Conservation (phyloP, 2,329 filamentous ascomycete species). For the Bipolaris gigantea region DNA sequence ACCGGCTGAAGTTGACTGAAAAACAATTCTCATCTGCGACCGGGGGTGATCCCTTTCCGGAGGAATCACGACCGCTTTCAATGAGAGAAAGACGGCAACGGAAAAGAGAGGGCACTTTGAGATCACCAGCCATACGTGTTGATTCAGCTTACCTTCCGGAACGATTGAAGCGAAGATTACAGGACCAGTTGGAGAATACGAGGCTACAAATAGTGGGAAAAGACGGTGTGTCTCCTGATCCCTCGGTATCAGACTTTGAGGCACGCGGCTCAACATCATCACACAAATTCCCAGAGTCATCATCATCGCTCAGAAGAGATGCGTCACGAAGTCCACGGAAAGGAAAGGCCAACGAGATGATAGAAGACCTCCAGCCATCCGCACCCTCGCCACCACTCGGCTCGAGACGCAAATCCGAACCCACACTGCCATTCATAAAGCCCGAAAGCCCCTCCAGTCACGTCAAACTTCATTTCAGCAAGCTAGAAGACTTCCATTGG, state of each 20-base stretch:
- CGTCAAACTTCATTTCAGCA: slow-evolving; percentile 6
- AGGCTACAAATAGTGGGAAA: neutral
- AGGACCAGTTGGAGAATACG: neutral
- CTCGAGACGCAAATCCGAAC: neutral
- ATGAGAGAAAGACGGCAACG: slow-evolving; percentile 10
- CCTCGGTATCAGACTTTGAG: neutral
- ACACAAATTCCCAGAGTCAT: neutral
- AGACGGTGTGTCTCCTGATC: neutral
- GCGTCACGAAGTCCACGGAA: neutral
- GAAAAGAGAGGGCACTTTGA: neutral
- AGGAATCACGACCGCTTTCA: slow-evolving; percentile 1
- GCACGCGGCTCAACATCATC: neutral
- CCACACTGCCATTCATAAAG: neutral
- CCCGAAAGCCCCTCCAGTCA: slow-evolving; percentile 11
- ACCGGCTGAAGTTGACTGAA: neutral
- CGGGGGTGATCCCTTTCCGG: neutral
- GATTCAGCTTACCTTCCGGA: neutral
- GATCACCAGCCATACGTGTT: neutral
- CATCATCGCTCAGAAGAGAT: neutral
- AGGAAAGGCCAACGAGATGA: neutral
- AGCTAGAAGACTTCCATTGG: slow-evolving; percentile 30
- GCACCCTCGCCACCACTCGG: slow-evolving; percentile 15
- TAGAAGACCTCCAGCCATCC: slow-evolving; percentile 13
- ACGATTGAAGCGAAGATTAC: neutral
- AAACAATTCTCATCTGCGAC: neutral